Percentiles rank a stretch among this genome's conserved stretches.
These are phyloP conservation scores for Blepharisma stoltei DNA, from an alignment of 73 alveolate genomes.

Conservation along the genomic window DNA sequence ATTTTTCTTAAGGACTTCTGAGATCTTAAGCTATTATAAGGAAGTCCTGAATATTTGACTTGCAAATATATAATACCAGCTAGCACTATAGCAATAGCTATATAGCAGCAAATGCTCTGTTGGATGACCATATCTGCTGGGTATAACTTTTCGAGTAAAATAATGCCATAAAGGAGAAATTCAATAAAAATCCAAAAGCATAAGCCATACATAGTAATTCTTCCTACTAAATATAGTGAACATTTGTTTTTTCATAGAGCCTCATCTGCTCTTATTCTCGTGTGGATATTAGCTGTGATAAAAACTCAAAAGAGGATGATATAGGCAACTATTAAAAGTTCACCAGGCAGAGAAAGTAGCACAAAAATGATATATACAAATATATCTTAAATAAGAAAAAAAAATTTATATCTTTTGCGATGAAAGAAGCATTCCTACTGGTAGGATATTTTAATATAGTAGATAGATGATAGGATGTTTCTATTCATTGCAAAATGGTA, in stretches of 20 bases:
- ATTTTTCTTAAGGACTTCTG: neutral
- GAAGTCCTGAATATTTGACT: constrained; percentile 17
- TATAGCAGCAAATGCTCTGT: neutral
- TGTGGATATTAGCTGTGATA: constrained; percentile 6
- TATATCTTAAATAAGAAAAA: too few species aligned
- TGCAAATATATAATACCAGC: neutral
- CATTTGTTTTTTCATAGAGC: neutral
- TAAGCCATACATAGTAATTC: neutral
- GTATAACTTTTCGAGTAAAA: neutral
- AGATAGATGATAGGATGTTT: too few species aligned
- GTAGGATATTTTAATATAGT: too few species aligned
- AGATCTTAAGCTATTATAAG: neutral
- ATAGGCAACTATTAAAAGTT: neutral
- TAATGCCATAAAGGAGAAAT: constrained; percentile 4
- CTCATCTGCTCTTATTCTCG: constrained; percentile 7
- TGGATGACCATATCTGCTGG: neutral
- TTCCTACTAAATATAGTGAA: neutral
- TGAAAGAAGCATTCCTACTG: too few species aligned
- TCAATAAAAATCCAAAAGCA: neutral
- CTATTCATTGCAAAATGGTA: too few species aligned
- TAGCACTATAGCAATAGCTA: neutral
- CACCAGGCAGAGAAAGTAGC: constrained; percentile 3
- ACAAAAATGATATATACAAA: neutral
- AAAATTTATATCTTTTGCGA: too few species aligned
- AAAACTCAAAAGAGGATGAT: neutral